Base-by-base conservation (phyloP, 352 stramenopile species). In the Globisporangium takayamanum region DNA sequence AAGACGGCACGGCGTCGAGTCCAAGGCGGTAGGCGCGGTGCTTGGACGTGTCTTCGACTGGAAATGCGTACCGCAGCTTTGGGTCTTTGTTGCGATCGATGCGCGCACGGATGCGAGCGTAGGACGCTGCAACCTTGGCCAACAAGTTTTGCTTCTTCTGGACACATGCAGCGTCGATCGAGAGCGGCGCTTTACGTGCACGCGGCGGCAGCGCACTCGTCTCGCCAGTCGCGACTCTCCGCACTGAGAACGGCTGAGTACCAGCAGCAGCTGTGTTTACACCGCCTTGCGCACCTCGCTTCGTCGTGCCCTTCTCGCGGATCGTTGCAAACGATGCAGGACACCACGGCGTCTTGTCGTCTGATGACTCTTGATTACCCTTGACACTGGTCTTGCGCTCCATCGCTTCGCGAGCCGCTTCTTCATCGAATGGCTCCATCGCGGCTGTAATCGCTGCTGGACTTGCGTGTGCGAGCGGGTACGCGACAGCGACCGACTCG, bases 1-100 rank as follows among this genome's bases (percentile, higher is more conserved):
- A 72, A 5, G 72, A 79, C 28, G 64, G 73, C 2, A 80, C 63
- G 0, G 62, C 37, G 5, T 83, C 66, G 22, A 88, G 68, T 3
- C 79, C 79, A 16, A 87, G 73, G 2, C 79, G 76, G 55, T 84
- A 86, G 3, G 76, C 58, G 30, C 76, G 72, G 53, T 64, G 60
- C 48, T 74, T 66, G 18, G 45, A 37, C 11, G 56, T 41, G 37
- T 82, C 69, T 50, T 86, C 74, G 6, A 89, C 47, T 15, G 79
- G 79, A 10, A 89, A 57, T 15, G 69, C 58, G 46, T 89, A 89
- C 22, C 79, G 59, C 20, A 70, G 26, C 1, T 64, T 68, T 0
- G 74, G 70, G 28, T 84, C 68, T 61, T 81, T 85, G 5, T 63
- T 44, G 5, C 68, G 55, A 25, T 75, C 66, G 0, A 78, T 60